Base-by-base conservation (phyloP, 108 stramenopile genomes). In the Parietichytrium sp. region DNA sequence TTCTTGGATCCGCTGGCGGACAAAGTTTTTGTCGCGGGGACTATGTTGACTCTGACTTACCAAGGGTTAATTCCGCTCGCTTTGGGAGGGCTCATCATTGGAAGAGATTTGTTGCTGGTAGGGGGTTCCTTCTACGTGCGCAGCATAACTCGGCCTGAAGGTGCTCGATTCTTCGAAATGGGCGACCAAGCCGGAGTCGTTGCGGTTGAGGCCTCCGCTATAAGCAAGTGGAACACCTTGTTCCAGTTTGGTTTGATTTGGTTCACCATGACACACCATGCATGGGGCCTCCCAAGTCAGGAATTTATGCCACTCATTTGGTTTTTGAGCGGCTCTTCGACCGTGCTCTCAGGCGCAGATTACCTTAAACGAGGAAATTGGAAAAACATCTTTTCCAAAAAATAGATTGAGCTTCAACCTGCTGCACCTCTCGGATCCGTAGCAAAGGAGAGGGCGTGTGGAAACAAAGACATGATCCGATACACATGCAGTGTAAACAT, bases 141-240 rank as follows among this genome's bases (percentile, higher is more conserved):
- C 6, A 45, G 45, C 45, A 33, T 33, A 33, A 72, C 61, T 2
- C 36, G 45, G 33, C 61, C 61, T 6, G 20, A 72, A 27, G 61
- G 20, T 20, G 33, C 42, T 25, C 38, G 61, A 0, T 72, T 72
- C 20, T 72, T 72, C 20, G 61, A 72, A n/a, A 72, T 72, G 61
- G 61, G 61, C 42, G 23, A 36, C 10, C 38, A 42, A 2, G 36
- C 61, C 1, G 61, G 61, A 6, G 61, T 72, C 13, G 61, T 45
- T 10, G 61, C 61, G 20, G 61, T 72, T 25, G 61, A 72, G 42
- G 61, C 61, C 10, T 72, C 61, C 20, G 12, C 16, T 13, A 72
- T 72, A 10, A 72, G 61, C 42, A 72, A 72, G 42, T 72, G 61
- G 61, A 72, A 72, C 20, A 72, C 61, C n/a, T 25, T 72, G 29